Evolutionary conservation across 1,284 basidiomycete species (phyloP), one percentile per base, ranked within the genome.

Genomic region (Gomphus bonarii): DNA sequence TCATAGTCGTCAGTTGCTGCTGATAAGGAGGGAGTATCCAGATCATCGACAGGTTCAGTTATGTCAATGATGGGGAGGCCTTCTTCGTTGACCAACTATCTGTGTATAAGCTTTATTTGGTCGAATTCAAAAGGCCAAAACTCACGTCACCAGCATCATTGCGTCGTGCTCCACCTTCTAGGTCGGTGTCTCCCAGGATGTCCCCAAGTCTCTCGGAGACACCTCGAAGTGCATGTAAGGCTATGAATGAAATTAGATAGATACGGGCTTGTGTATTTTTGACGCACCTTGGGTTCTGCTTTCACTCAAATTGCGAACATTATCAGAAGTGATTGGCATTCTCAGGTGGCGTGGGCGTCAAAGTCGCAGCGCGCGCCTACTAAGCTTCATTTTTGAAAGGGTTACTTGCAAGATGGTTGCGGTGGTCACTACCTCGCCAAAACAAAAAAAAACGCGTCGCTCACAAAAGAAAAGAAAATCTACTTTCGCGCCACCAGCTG

Each of bases 1-100:
- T 60, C 57, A 6, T 58, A 53, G 9, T 64, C 30, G 3, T 59
- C 58, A 6, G 49, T 55, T 11, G 55, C 30, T 18, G 57, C 58
- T n/a, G 58, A 53, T 18, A 55, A 30, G 25, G 57, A 25, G 11
- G 40, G 42, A 16, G 50, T 51, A 28, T 67, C 63, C 8, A 58
- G 42, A 9, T 63, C 65, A 14, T 71, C 57, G 4, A 76, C 63
- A 50, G 79, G 79, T 63, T 90, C 88, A n/a, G 76, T 76, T 58
- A 90, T 84, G 36, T 89, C 87, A 61, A 89, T 72, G 59, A 90
- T 83, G 11, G 87, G 86, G 35, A 88, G 75, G 1, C 85, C 86
- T 55, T 89, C 85, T 65, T 88, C 85, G 63, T 85, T 86, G 36
- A 85, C 63, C 54, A 83, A 70, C 85, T 88, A 56, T 46, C 3